Evolutionary conservation across 1,139 yeast genomes (phyloP), one percentile per base, ranked within the genome.

Genomic region (Geotrichum siamense): DNA sequence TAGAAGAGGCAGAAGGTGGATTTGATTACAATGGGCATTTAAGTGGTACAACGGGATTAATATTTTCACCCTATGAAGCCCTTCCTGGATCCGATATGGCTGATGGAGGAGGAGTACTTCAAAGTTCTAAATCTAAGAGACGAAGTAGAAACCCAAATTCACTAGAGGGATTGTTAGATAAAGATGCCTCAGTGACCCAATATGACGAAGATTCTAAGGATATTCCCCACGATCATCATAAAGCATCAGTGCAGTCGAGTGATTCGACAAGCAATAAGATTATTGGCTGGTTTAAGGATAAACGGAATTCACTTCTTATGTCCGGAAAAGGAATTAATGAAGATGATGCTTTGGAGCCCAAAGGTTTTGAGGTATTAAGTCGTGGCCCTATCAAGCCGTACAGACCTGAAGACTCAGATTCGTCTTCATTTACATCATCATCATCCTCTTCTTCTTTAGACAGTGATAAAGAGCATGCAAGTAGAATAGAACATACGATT

Each of bases 321-420:
- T 17, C 16, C 17, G 33, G 33, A 3, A 31, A 31, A 16, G 6
- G 17, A 10, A 6, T 4, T 10, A 5, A 9, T 13, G 16, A 33
- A 9, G 40, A 28, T 5, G 23, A 26, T 26, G 28, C 44, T 13
- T 27, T 46, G 6, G 43, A 48, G 20, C 52, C 49, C 2, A 36
- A 45, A 29, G 59, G 60, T 13, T 56, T 56, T 46, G 57, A 56
- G 44, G 59, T 56, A n/a, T 41, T 56, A 44, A 49, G 55, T 19
- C 48, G 60, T 9, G 59, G 53, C 27, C 57, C 55, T 1, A 56
- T 56, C 25, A 43, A 44, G 31, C 48, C 50, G 9, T 41, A 48
- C 32, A 40, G 25, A 27, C 34, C 49, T 17, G 34, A 45, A n/a
- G 16, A 6, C 6, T 23, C 32, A 8, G 10, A 9, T 12, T 16